phyloP scores from a whole-genome alignment of 345 rosid genomes.

The Reutealis trisperma region DNA sequence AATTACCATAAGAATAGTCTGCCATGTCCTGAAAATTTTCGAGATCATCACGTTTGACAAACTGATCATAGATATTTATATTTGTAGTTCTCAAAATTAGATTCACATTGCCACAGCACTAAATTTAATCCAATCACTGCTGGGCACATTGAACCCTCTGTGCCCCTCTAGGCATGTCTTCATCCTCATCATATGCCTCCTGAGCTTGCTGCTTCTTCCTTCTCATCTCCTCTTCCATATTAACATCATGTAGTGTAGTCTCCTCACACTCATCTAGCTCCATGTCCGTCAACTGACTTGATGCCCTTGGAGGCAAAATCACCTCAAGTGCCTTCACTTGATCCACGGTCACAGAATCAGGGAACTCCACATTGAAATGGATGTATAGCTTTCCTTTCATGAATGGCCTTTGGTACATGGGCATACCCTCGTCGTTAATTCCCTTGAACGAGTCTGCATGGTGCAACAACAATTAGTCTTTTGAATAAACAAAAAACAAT shows the following conservation, averaged over 20 bases:
- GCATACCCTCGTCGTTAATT: constrained; percentile 89
- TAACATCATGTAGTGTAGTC: constrained; percentile 78
- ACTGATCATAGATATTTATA: background rate
- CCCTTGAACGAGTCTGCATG: constrained; percentile 55
- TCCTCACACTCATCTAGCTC: constrained; percentile 92
- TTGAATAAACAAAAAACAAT: too few relatives aligned
- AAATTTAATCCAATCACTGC: constrained; percentile 30
- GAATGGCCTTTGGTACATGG: constrained; percentile 67
- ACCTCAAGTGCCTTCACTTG: constrained; percentile 74
- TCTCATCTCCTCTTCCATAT: constrained; percentile 87
- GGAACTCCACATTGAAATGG: constrained; percentile 84
- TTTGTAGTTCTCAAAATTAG: background rate
- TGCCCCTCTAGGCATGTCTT: constrained; percentile 54
- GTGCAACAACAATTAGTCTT: too few relatives aligned
- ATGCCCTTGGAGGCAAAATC: constrained; percentile 53
- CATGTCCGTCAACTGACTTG: constrained; percentile 59
- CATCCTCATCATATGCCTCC: constrained; percentile 58
- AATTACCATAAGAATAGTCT: background rate
- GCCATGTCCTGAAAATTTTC: background rate
- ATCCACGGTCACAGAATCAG: constrained; percentile 58
- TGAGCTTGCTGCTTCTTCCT: constrained; percentile 61
- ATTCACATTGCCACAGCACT: background rate
- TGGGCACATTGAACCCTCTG: constrained; percentile 69
- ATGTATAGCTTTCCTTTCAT: constrained; percentile 85
- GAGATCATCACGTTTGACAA: background rate